Evolutionary conservation across 306 rosid species (phyloP).

Genomic region (Glycine tomentella): DNA sequence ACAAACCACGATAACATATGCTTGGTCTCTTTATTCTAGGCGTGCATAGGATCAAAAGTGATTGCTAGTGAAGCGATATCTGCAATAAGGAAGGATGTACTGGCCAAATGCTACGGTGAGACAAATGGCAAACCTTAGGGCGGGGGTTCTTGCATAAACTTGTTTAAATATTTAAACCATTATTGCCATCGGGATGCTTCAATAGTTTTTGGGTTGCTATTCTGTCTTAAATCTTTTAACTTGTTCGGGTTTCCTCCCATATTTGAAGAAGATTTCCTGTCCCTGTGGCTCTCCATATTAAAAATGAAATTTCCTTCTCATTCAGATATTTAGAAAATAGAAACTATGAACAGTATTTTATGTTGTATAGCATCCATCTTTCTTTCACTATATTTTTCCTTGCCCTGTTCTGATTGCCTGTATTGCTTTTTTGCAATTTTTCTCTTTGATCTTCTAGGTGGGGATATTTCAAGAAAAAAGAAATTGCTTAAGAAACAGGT

Average conservation of each 20-base stretch:
- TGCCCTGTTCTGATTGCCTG: slow-evolving; percentile 16
- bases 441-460: slow-evolving; percentile 61
- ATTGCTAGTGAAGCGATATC: slow-evolving; percentile 92
- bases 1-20: slow-evolving; percentile 41
- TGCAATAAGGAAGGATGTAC: slow-evolving; percentile 92
- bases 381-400: slow-evolving; percentile 29
- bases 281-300: slow-evolving; percentile 24
- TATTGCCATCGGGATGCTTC: not conserved
- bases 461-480: slow-evolving; percentile 88
- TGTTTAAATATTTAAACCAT: slow-evolving; percentile 1
- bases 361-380: slow-evolving; percentile 19
- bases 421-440: not conserved
- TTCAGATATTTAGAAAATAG: slow-evolving; percentile 32
- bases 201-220: slow-evolving; percentile 17
- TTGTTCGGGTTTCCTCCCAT: not conserved
- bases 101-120: slow-evolving; percentile 94
- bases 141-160: not conserved
- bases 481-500: slow-evolving; percentile 94
- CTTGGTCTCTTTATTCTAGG: slow-evolving; percentile 56
- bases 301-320: slow-evolving; percentile 27
- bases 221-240: slow-evolving; percentile 4
- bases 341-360: slow-evolving; percentile 20
- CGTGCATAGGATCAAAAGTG: slow-evolving; percentile 88
- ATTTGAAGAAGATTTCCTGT: not conserved
- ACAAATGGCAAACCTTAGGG: slow-evolving; percentile 19